A percentile compares a stretch with the other conserved stretches of the same genome.
phyloP scores from a whole-genome alignment of 495 filamentous ascomycete genomes.

The Aspergillus steynii region DNA sequence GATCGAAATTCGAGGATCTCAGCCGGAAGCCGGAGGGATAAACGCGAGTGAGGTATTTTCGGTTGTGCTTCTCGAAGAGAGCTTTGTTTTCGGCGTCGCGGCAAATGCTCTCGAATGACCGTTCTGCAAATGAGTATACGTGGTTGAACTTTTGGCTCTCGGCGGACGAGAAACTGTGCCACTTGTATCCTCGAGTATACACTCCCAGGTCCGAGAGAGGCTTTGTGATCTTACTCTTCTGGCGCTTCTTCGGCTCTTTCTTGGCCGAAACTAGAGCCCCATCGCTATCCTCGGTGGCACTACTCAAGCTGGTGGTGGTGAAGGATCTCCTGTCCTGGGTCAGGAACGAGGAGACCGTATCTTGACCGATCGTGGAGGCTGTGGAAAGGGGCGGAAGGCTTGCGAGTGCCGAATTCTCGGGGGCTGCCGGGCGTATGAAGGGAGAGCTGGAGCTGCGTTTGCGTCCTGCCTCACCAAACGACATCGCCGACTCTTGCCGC shows the following conservation, averaged over 20 bases:
- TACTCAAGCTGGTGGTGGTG: slow-evolving; percentile 58
- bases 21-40: slow-evolving; percentile 83
- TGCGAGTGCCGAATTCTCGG: slow-evolving; percentile 56
- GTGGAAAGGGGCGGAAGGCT: slow-evolving; percentile 58
- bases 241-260: slow-evolving; percentile 57
- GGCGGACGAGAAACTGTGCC: slow-evolving; percentile 66
- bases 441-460: slow-evolving; percentile 82
- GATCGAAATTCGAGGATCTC: slow-evolving; percentile 88
- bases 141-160: slow-evolving; percentile 88
- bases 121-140: slow-evolving; percentile 89
- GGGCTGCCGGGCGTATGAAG: slow-evolving; percentile 55
- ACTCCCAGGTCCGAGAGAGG: slow-evolving; percentile 83
- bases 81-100: slow-evolving; percentile 69
- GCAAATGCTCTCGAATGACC: slow-evolving; percentile 75
- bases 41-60: slow-evolving; percentile 87
- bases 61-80: slow-evolving; percentile 83
- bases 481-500: slow-evolving; percentile 38
- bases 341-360: slow-evolving; percentile 44
- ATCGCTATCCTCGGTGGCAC: slow-evolving; percentile 67
- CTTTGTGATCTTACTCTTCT: slow-evolving; percentile 82
- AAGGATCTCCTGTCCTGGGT: slow-evolving; percentile 50
- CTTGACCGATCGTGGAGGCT: slow-evolving; percentile 53
- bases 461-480: slow-evolving; percentile 56
- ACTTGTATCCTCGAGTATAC: slow-evolving; percentile 86
- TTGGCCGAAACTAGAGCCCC: slow-evolving; percentile 40